A percentile compares a stretch with the other conserved stretches of the same genome.
Conservation (phyloP, 768 basidiomycete genomes). For the Kwoniella sp. region DNA sequence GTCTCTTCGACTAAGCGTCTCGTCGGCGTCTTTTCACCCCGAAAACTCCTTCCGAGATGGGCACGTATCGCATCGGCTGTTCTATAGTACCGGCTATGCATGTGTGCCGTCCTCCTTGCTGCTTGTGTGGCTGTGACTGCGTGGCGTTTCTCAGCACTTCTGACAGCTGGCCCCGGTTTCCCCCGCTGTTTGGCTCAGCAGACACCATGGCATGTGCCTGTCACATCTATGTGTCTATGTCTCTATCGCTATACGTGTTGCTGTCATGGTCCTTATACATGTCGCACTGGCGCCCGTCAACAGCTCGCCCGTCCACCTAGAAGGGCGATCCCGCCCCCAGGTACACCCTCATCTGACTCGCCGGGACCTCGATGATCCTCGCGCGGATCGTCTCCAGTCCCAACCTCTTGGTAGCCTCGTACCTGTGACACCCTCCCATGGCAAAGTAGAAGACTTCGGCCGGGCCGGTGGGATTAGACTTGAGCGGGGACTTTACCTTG, state of each 20-base stretch:
- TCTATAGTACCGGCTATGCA: not conserved
- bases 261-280: too few relatives aligned
- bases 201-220: too few relatives aligned
- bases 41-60: not conserved
- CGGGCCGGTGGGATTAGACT: conserved; percentile 23
- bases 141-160: too few relatives aligned
- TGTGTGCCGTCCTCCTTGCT: not conserved
- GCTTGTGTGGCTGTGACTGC: too few relatives aligned
- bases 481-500: conserved; percentile 34
- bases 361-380: conserved; percentile 49
- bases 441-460: conserved; percentile 45
- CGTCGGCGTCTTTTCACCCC: conserved; percentile 3
- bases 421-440: conserved; percentile 51
- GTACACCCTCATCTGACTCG: conserved; percentile 45
- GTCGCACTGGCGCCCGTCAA: not conserved
- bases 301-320: too few relatives aligned
- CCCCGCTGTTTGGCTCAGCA: too few relatives aligned
- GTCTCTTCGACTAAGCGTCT: conserved; percentile 45
- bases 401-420: conserved; percentile 49
- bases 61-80: not conserved
- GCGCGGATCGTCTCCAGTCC: conserved; percentile 43
- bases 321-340: conserved; percentile 49
- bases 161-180: too few relatives aligned
- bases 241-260: too few relatives aligned
- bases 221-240: too few relatives aligned